Percentiles rank a stretch among this genome's conserved stretches.
Conservation (phyloP, 2,329 filamentous ascomycete species). For the Colletotrichum karsti region DNA sequence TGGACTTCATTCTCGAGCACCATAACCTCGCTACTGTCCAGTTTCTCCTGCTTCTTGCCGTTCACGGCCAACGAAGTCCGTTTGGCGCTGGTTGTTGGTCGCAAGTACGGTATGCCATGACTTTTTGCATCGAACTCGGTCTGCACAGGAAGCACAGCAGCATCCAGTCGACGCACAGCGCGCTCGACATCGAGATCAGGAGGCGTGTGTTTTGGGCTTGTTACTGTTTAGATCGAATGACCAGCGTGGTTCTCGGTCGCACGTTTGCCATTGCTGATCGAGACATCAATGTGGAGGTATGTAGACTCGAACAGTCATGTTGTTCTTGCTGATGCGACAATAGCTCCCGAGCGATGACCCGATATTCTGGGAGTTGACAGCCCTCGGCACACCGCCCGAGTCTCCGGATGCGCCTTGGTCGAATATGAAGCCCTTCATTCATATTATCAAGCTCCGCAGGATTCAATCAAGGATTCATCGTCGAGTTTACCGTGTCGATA, state of each 20-base stretch:
- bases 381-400: background rate
- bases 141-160: constrained; percentile 34
- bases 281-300: constrained; percentile 40
- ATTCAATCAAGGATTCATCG: constrained; percentile 34
- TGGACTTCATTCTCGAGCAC: constrained; percentile 42
- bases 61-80: constrained; percentile 42
- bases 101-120: constrained; percentile 40
- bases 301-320: background rate
- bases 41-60: constrained; percentile 40
- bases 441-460: constrained; percentile 35
- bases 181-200: constrained; percentile 36
- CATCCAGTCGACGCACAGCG: background rate
- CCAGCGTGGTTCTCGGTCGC: constrained; percentile 41
- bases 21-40: constrained; percentile 42
- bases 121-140: constrained; percentile 41
- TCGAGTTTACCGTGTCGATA: constrained; percentile 33
- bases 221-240: constrained; percentile 43
- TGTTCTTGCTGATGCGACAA: too few species aligned
- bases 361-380: constrained; percentile 32
- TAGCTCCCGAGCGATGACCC: constrained; percentile 34
- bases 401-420: constrained; percentile 21
- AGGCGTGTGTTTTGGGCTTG: constrained; percentile 43
- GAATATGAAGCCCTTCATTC: constrained; percentile 36
- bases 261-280: constrained; percentile 43
- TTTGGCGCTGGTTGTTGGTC: constrained; percentile 45